Evolutionary conservation across 306 rosid genomes (phyloP), one percentile per base, ranked within the genome.

Genomic region (Oemleria cerasiformis): DNA sequence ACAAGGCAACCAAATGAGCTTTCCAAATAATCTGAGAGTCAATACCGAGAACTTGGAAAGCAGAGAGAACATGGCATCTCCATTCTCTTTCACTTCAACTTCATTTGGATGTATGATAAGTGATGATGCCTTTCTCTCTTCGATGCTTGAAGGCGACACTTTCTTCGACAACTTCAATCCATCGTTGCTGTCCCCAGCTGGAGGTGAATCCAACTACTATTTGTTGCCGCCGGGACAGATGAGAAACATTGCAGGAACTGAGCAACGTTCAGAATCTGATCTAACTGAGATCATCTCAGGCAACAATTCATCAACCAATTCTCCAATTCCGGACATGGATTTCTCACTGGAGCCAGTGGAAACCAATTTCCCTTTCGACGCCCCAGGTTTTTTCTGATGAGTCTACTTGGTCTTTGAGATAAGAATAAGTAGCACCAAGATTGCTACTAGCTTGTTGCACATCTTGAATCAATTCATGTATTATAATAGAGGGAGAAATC

Each of bases 11-110:
- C 77, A 45, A 19, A 25, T 72, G 53, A 53, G 47, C 23, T 56
- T 79, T 67, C 70, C 70, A 55, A 77, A 65, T 59, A 58, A 30
- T 51, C 74, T 75, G 67, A 67, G 66, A 64, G 83, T 79, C 12
- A 16, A 70, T 39, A 68, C 81, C 1, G 83, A 85, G 69, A 76
- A 78, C 68, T 58, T 73, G 48, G 81, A 80, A 74, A 58, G 67
- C 58, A 80, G 51, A 75, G 84, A 85, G 81, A 82, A 16, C 40
- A 79, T 17, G 47, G 47, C 77, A 68, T 74, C 76, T 65, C 83
- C 83, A 10, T 84, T 88, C 80, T 76, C 88, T 74, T 85, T 85
- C 58, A 90, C 91, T 78, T 84, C 96, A 20, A 78, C 85, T 73
- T 71, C 92, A 8, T 71, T 57, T 41, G 91, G 81, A 77, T 68